phyloP scores from a whole-genome alignment of 371 early-diverging fungal genomes.

The Phascolomyces articulosus region DNA sequence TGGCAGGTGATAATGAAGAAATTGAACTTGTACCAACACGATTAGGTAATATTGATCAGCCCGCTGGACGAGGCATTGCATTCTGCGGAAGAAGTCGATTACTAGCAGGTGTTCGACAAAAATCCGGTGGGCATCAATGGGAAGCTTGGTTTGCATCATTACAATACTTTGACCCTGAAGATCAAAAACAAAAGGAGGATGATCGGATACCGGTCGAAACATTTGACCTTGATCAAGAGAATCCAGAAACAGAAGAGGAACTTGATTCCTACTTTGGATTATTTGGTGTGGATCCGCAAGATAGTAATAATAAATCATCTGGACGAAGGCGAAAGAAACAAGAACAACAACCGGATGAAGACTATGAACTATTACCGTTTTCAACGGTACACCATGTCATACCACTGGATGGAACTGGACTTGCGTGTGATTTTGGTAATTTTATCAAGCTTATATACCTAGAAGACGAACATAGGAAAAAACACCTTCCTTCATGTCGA shows the following conservation, averaged over 20 bases:
- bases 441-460: constrained; percentile 45
- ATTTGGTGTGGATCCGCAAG: constrained; percentile 2
- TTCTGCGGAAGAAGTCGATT: constrained; percentile 39
- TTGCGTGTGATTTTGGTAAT: constrained; percentile 50
- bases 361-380: constrained; percentile 38
- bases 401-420: constrained; percentile 32
- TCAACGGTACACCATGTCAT: constrained; percentile 31
- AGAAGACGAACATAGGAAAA: constrained; percentile 14
- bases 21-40: constrained; percentile 21
- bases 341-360: constrained; percentile 19
- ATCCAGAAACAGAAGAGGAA: neutral
- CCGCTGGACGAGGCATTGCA: constrained; percentile 28
- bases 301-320: neutral
- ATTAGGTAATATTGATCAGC: constrained; percentile 35
- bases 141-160: constrained; percentile 42
- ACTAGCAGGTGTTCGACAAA: constrained; percentile 37
- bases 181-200: neutral
- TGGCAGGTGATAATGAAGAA: constrained; percentile 25
- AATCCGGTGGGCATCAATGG: constrained; percentile 20
- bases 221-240: constrained; percentile 23
- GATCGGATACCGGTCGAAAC: constrained; percentile 27
- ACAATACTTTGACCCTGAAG: constrained; percentile 31
- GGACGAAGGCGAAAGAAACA: neutral
- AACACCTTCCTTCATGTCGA: constrained; percentile 3
- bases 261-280: constrained; percentile 9